Percentiles rank a stretch among this genome's conserved stretches.
Evolutionary conservation across 257 asterid species (phyloP).

Genomic region (Petunia secreta): DNA sequence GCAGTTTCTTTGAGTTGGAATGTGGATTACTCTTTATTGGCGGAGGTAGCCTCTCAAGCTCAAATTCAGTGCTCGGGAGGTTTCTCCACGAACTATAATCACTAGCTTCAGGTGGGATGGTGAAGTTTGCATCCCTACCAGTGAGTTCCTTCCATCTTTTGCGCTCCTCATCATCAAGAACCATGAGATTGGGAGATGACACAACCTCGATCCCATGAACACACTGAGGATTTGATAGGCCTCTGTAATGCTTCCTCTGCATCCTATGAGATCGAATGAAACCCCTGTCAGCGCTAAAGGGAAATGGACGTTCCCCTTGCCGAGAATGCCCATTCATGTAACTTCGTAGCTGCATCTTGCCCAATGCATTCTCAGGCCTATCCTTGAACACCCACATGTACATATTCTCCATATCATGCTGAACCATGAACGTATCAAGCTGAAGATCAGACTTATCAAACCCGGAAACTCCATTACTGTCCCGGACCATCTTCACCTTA

Average conservation of each 20-base stretch:
- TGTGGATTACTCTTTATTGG: constrained; percentile 46
- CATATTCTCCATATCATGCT: constrained; percentile 87
- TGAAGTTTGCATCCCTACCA: constrained; percentile 56
- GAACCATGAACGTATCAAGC: constrained; percentile 74
- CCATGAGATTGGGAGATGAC: constrained; percentile 49
- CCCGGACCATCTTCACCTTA: constrained; percentile 54
- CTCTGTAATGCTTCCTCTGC: constrained; percentile 78
- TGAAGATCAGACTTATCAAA: constrained; percentile 66
- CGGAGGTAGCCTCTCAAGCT: constrained; percentile 54
- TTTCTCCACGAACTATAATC: constrained; percentile 71
- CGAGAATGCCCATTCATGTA: constrained; percentile 84
- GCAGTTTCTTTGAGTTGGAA: constrained; percentile 56
- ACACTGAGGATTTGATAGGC: constrained; percentile 78
- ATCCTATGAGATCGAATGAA: constrained; percentile 70
- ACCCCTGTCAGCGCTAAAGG: constrained; percentile 69
- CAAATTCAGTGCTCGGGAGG: constrained; percentile 66
- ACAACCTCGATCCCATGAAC: constrained; percentile 74
- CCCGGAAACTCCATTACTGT: constrained; percentile 65
- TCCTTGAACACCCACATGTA: constrained; percentile 88
- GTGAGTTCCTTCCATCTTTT: constrained; percentile 73
- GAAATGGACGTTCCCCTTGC: constrained; percentile 77
- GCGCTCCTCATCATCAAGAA: constrained; percentile 63
- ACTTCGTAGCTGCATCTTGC: constrained; percentile 81
- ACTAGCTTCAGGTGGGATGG: constrained; percentile 62
- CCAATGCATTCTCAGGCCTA: constrained; percentile 77